phyloP scores from a whole-genome alignment of 768 basidiomycete species.

The Suillus brevipes region DNA sequence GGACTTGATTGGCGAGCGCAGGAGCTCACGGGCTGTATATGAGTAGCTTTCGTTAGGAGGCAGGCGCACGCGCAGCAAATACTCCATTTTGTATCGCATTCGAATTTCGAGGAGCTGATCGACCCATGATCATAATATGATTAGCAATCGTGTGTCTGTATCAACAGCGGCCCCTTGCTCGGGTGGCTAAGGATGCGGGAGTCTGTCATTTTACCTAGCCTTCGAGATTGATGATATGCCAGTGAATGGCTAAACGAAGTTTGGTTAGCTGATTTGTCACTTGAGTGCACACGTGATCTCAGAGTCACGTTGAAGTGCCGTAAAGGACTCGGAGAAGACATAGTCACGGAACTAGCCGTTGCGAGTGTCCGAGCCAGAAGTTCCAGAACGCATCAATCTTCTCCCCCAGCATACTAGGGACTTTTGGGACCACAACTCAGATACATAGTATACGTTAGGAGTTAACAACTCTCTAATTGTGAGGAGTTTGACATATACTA shows the following conservation, averaged over 20 bases:
- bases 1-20: slow-evolving; percentile 64
- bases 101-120: neutral
- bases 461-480: no score
- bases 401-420: no score
- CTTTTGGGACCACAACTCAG: no score
- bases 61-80: neutral
- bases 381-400: no score
- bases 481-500: no score
- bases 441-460: no score
- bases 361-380: no score
- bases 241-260: neutral
- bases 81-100: neutral
- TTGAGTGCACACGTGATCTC: neutral
- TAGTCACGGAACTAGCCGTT: no score
- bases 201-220: neutral
- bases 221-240: neutral
- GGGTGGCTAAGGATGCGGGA: neutral
- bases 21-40: slow-evolving; percentile 45
- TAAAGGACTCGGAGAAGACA: no score
- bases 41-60: slow-evolving; percentile 31
- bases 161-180: neutral
- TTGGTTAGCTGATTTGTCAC: neutral
- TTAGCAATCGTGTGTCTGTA: no score
- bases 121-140: neutral
- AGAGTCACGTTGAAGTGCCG: no score